A percentile compares a stretch with the other conserved stretches of the same genome.
Evolutionary conservation across 768 basidiomycete species (phyloP).

Genomic region (Hypholoma fasciculare): DNA sequence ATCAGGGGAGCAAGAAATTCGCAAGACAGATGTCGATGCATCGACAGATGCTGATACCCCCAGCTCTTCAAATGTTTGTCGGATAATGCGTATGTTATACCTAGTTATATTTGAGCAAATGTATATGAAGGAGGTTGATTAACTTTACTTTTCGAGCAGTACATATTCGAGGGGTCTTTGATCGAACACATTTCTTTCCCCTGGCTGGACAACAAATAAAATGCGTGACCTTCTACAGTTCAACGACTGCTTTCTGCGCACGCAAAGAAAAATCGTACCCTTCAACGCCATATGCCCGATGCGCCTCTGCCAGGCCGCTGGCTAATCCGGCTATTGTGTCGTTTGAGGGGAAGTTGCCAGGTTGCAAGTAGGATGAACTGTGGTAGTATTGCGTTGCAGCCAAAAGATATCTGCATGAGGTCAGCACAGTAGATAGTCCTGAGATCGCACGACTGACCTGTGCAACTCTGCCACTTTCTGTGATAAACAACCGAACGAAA

Average conservation of each 20-base stretch:
- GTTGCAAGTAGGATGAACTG: slow-evolving; percentile 49
- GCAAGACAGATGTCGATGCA: slow-evolving; percentile 42
- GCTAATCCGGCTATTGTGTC: slow-evolving; percentile 69
- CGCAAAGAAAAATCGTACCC: slow-evolving; percentile 39
- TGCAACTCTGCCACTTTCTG: slow-evolving; percentile 71
- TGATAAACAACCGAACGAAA: slow-evolving; percentile 84
- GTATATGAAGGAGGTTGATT: neutral
- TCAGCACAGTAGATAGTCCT: neutral
- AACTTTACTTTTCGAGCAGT: slow-evolving; percentile 68
- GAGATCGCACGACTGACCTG: slow-evolving; percentile 43
- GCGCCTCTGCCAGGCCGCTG: slow-evolving; percentile 76
- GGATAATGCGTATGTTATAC: slow-evolving; percentile 70
- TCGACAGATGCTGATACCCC: slow-evolving; percentile 55
- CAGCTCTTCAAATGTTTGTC: slow-evolving; percentile 77
- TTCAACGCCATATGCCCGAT: slow-evolving; percentile 64
- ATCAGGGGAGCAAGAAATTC: slow-evolving; percentile 35
- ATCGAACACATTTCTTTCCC: slow-evolving; percentile 94
- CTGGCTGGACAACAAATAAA: slow-evolving; percentile 86
- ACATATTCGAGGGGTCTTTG: slow-evolving; percentile 89
- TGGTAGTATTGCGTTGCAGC: slow-evolving; percentile 68
- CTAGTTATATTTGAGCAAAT: slow-evolving; percentile 35
- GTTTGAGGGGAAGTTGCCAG: slow-evolving; percentile 71
- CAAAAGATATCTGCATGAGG: slow-evolving; percentile 58
- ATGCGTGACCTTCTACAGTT: slow-evolving; percentile 44
- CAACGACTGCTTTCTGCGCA: neutral